phyloP scores from a whole-genome alignment of 176 grass and related monocot species.

The Triticum aestivum region IWGSC_CS_RefSeq_v2.1 NC_057798.1:247805999-247806498 shows the following conservation, averaged over 20 bases:
- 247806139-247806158: constrained; percentile 81
- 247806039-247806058: background rate
- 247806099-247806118: constrained; percentile 54
- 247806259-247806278: constrained; percentile 86
- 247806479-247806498: background rate
- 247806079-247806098: background rate
- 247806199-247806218: constrained; percentile 86
- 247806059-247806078: background rate
- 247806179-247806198: constrained; percentile 78
- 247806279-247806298: constrained; percentile 84
- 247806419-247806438: background rate
- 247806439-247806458: background rate
- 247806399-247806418: background rate
- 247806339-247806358: background rate
- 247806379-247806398: background rate
- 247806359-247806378: background rate
- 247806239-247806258: constrained; percentile 81
- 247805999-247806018: constrained; percentile 7
- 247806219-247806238: constrained; percentile 84
- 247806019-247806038: background rate
- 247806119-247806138: constrained; percentile 94
- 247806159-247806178: constrained; percentile 78
- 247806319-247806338: background rate
- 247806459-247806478: background rate
- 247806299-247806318: background rate